These are phyloP conservation scores for Tuctoria greenei DNA, from an alignment of 176 grass and related monocot genomes.

Conservation along the genomic window DNA sequence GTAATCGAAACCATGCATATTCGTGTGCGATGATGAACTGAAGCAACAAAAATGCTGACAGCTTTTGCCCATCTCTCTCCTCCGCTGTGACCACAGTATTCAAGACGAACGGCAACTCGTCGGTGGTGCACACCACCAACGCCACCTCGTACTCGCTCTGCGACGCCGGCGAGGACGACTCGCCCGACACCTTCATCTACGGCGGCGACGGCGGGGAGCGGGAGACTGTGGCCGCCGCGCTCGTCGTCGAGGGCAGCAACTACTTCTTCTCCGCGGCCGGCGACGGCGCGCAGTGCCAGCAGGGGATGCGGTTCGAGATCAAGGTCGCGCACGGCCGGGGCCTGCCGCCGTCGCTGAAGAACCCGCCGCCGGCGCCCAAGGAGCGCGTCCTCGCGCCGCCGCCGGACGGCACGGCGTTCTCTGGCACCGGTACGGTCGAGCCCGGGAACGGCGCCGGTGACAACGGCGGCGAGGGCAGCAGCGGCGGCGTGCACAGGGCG, in stretches of 20 bases:
- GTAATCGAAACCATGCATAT: not conserved
- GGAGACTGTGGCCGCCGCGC: constrained; percentile 23
- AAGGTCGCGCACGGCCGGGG: constrained; percentile 54
- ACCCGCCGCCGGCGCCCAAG: constrained; percentile 34
- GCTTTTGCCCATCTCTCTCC: not conserved
- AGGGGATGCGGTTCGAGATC: constrained; percentile 77
- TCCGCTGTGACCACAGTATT: constrained; percentile 48
- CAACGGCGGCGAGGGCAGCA: constrained; percentile 14
- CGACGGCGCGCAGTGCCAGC: constrained; percentile 57
- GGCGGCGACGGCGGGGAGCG: constrained; percentile 14
- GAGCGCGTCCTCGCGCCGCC: constrained; percentile 36
- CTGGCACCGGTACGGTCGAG: not conserved
- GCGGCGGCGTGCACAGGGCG: not conserved
- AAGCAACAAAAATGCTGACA: not conserved
- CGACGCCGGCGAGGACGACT: constrained; percentile 49
- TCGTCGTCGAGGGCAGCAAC: constrained; percentile 48
- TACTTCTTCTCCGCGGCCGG: constrained; percentile 78
- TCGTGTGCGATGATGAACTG: not conserved
- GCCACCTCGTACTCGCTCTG: constrained; percentile 55
- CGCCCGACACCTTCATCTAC: constrained; percentile 38
- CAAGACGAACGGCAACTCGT: constrained; percentile 73
- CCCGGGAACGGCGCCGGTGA: constrained; percentile 20
- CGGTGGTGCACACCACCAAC: constrained; percentile 60
- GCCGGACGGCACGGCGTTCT: constrained; percentile 16
- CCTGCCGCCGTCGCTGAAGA: constrained; percentile 32